Evolutionary conservation across 352 stramenopile species (phyloP), one percentile per base, ranked within the genome.

Genomic region (Pythium vanterpoolii): DNA sequence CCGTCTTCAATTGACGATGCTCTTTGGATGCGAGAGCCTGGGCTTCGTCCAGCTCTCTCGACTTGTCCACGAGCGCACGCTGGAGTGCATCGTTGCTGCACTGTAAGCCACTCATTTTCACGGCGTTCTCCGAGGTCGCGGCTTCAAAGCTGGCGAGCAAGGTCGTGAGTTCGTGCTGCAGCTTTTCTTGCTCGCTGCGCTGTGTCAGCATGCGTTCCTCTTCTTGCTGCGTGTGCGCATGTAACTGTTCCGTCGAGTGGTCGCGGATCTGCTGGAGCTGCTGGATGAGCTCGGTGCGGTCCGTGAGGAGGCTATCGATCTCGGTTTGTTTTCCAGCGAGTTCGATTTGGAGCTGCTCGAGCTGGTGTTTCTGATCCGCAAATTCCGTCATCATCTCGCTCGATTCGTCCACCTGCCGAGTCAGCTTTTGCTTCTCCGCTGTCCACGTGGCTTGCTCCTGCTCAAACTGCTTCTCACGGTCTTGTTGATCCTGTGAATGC

Each of bases 161-260:
- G 2, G 60, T 62, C 30, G 45, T 62, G 4, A 70, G 51, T 33
- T 70, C 63, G 34, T 62, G 47, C 52, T 63, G 63, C 44, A 70
- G 43, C 28, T 51, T 68, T 18, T 80, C 72, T 5, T 62, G 48
- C 27, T 75, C 63, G 58, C 73, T 73, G 19, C 52, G 50, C 34
- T 69, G 69, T 50, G 53, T 64, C 59, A 68, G 68, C 56, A 58
- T 39, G 9, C 59, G 63, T 6, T 51, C 54, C 61, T 73, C 59
- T 33, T 60, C 62, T 10, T 63, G 48, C 33, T 54, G 66, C 3
- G 52, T 45, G 2, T 61, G 49, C 8, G 53, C 30, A 9, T 18
- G 43, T 10, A 56, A 19, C 44, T 66, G 59, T 21, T 60, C 36
- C 14, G 36, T 38, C 18, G 52, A 44, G 34, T 30, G 64, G 13